Conservation (phyloP, 2,329 filamentous ascomycete species). For the Bisporella sp. region DNA sequence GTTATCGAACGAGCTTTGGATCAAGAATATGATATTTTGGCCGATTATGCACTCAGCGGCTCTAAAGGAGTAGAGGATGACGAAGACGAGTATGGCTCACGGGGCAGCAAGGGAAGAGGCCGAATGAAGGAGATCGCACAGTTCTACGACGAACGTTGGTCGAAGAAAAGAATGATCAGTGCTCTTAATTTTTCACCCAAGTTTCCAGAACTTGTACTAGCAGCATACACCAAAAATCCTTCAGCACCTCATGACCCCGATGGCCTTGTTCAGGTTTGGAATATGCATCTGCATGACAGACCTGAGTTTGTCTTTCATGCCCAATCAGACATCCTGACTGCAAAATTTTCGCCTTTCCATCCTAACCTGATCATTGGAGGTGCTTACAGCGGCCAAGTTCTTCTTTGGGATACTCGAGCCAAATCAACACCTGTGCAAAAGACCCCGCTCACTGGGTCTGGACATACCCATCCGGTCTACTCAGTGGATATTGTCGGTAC, state of each 20-base stretch:
- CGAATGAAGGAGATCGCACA: slow-evolving; percentile 83
- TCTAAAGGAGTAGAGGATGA: slow-evolving; percentile 69
- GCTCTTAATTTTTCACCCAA: slow-evolving; percentile 93
- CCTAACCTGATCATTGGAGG: slow-evolving; percentile 94
- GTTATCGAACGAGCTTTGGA: slow-evolving; percentile 94
- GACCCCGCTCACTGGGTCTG: slow-evolving; percentile 88
- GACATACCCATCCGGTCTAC: slow-evolving; percentile 95
- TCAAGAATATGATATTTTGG: slow-evolving; percentile 92
- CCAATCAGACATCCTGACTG: slow-evolving; percentile 89
- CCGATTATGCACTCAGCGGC: slow-evolving; percentile 83
- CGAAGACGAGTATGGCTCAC: slow-evolving; percentile 66
- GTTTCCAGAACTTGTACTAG: slow-evolving; percentile 86
- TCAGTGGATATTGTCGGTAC: slow-evolving; percentile 93
- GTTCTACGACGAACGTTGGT: slow-evolving; percentile 93
- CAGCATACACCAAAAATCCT: slow-evolving; percentile 95
- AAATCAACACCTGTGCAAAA: slow-evolving; percentile 89
- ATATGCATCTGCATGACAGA: slow-evolving; percentile 85
- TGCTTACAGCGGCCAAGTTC: slow-evolving; percentile 91
- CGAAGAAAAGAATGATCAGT: slow-evolving; percentile 95
- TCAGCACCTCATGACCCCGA: slow-evolving; percentile 90
- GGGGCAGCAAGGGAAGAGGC: slow-evolving; percentile 64
- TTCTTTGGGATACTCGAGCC: slow-evolving; percentile 93
- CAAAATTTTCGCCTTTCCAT: slow-evolving; percentile 98
- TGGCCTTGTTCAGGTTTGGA: slow-evolving; percentile 94
- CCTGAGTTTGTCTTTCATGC: slow-evolving; percentile 97